Evolutionary conservation across 768 basidiomycete species (phyloP), one percentile per base, ranked within the genome.

Genomic region (Kwoniella bestiolae): DNA sequence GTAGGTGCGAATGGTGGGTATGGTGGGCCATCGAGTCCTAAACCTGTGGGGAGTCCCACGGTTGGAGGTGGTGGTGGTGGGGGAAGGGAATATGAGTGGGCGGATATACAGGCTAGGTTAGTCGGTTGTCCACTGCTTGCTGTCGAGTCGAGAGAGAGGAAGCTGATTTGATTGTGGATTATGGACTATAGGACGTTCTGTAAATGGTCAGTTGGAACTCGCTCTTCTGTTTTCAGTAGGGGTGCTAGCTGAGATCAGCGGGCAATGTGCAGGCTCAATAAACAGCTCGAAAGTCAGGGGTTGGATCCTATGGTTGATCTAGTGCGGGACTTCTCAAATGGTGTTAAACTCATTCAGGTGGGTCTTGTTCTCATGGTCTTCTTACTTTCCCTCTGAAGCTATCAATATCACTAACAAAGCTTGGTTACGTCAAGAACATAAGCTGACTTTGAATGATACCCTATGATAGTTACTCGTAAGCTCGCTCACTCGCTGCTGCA

Each of bases 321-420:
- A 5, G 90, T 92, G 28, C 85, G 86, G 60, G 96, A 98, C 84
- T 87, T 98, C 57, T 92, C 90, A 5, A 94, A 97, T 83, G 96
- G 96, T 34, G 94, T 96, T 21, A 88, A 91, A 67, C 85, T 99
- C 45, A 96, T 98, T 68, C 94, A 97, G 79, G 86, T 99, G 34
- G 92, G 78, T 67, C 92, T 90, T 92, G 60, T 58, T 80, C 67
- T 31, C 41, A 35, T n/a, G n/a, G n/a, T n/a, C n/a, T n/a, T n/a
- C n/a, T n/a, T n/a, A n/a, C n/a, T n/a, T n/a, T n/a, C n/a, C n/a
- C n/a, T n/a, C n/a, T n/a, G n/a, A n/a, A n/a, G n/a, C n/a, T n/a
- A n/a, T n/a, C n/a, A n/a, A n/a, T n/a, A n/a, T n/a, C n/a, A n/a
- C n/a, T n/a, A n/a, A n/a, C n/a, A n/a, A n/a, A n/a, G n/a, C n/a